phyloP scores from a whole-genome alignment of 2,329 filamentous ascomycete species.

The Chrysoporthe cubensis region DNA sequence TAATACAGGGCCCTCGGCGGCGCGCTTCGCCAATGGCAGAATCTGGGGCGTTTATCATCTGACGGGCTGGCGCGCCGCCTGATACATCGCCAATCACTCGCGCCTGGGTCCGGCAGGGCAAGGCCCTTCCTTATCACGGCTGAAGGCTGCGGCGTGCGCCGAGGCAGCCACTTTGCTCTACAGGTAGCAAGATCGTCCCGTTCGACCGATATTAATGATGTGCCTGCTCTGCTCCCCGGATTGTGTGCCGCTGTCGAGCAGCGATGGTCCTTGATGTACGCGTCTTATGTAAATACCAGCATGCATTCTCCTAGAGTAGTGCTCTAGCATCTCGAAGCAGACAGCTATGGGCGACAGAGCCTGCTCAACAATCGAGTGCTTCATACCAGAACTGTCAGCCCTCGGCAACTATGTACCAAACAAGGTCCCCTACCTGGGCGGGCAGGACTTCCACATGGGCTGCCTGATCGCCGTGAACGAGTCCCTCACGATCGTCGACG shows the following conservation, averaged over 20 bases:
- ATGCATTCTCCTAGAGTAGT: too few species aligned
- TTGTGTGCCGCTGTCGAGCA: too few species aligned
- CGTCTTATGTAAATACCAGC: too few species aligned
- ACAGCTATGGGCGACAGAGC: background rate
- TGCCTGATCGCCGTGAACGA: conserved; percentile 7
- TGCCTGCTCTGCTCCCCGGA: too few species aligned
- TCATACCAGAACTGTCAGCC: background rate
- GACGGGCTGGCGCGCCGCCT: too few species aligned
- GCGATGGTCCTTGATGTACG: too few species aligned
- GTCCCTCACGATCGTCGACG: background rate
- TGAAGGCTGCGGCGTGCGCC: background rate
- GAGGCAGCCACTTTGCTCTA: background rate
- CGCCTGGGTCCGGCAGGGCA: too few species aligned
- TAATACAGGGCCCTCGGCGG: too few species aligned
- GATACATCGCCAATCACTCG: too few species aligned
- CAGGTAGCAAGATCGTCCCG: background rate
- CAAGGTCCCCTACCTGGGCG: background rate
- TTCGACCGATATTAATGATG: too few species aligned
- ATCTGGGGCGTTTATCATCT: too few species aligned
- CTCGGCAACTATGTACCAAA: background rate
- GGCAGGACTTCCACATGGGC: conserved; percentile 2
- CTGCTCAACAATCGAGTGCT: background rate
- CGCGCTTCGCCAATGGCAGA: too few species aligned
- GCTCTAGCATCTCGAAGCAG: background rate
- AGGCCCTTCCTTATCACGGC: background rate